These are phyloP conservation scores for Citrus glauca DNA, from an alignment of 345 rosid species.

Conservation along the genomic window DNA sequence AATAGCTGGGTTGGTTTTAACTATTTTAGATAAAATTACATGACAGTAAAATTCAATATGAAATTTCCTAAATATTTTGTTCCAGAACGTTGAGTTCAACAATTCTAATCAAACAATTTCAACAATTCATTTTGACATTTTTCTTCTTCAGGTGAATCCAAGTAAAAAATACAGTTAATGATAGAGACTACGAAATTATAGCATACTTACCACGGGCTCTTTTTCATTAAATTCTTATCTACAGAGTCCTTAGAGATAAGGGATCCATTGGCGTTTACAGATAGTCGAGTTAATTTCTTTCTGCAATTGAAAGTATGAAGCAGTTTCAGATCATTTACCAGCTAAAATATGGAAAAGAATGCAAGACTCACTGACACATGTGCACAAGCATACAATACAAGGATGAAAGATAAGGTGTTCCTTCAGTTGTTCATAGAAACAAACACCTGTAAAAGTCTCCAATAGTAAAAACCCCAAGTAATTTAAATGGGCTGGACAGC, in stretches of 20 bases:
- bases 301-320: constrained; percentile 39
- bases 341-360: background rate
- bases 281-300: constrained; percentile 62
- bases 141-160: background rate
- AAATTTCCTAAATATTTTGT: background rate
- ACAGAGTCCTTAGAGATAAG: constrained; percentile 53
- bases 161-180: background rate
- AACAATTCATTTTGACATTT: background rate
- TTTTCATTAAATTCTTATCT: constrained; percentile 60
- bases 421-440: background rate
- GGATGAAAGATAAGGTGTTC: background rate
- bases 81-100: background rate
- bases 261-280: constrained; percentile 73
- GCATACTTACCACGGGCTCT: constrained; percentile 58
- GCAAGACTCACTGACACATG: background rate
- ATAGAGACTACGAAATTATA: background rate
- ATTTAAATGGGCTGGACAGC: background rate
- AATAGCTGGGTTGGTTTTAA: background rate
- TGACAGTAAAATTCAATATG: background rate
- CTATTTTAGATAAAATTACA: background rate
- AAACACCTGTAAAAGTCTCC: background rate
- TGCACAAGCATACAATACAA: background rate
- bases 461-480: background rate
- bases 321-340: background rate
- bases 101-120: background rate